Conservation (phyloP, 2,329 filamentous ascomycete species). For the Talaromyces pinophilus region DNA sequence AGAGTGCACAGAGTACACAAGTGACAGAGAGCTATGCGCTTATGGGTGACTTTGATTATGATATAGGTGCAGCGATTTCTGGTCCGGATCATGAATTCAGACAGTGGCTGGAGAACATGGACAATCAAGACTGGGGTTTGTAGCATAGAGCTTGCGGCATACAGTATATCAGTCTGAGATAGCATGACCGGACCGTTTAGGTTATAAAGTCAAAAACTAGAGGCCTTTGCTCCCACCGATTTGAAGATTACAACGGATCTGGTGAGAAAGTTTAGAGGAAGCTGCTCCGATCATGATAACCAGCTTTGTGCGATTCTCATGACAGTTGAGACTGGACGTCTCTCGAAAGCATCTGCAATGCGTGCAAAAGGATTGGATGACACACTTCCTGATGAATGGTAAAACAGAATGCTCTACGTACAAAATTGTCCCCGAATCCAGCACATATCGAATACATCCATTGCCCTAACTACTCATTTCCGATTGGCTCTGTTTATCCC, state of each 20-base stretch:
- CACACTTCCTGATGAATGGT: neutral
- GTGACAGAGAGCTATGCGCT: neutral
- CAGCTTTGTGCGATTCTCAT: neutral
- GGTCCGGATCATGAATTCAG: constrained; percentile 8
- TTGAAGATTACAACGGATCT: neutral
- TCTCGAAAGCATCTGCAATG: too few relatives aligned
- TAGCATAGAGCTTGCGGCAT: neutral
- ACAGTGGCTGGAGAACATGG: neutral
- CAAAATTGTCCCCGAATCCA: neutral
- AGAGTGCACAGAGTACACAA: neutral
- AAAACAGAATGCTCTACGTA: neutral
- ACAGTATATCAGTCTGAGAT: neutral
- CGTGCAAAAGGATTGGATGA: too few relatives aligned
- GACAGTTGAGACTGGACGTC: too few relatives aligned
- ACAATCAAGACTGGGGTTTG: neutral
- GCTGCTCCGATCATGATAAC: neutral
- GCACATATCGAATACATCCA: neutral
- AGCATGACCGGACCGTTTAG: neutral
- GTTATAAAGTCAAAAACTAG: neutral
- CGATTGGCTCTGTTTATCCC: neutral
- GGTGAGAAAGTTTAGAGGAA: neutral
- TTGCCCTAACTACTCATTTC: neutral
- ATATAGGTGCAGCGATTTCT: neutral
- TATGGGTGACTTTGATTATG: neutral
- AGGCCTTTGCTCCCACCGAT: neutral